Conservation (phyloP, 257 asterid species). For the Nicotiana otophora region DNA sequence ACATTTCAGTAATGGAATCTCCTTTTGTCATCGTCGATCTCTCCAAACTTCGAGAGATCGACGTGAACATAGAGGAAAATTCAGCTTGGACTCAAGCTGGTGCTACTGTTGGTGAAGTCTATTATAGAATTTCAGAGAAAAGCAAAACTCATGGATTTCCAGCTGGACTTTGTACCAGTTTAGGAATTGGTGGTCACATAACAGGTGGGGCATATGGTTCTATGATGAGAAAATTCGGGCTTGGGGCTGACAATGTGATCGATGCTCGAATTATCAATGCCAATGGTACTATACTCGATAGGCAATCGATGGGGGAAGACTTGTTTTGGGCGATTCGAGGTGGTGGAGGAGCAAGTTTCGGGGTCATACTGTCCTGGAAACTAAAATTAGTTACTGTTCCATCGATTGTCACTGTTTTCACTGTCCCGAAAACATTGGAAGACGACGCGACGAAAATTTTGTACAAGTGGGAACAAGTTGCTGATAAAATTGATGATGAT, state of each 20-base stretch:
- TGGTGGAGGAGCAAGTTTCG: slow-evolving; percentile 10
- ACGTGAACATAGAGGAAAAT: not conserved
- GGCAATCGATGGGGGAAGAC: slow-evolving; percentile 7
- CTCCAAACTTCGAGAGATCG: not conserved
- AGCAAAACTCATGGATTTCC: slow-evolving; percentile 3
- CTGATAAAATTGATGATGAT: not conserved
- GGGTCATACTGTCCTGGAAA: slow-evolving; percentile 11
- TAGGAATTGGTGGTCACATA: slow-evolving; percentile 7
- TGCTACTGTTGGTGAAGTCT: slow-evolving; percentile 9
- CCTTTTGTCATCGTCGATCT: not conserved
- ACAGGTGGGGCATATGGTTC: slow-evolving; percentile 6
- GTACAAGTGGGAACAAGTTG: slow-evolving; percentile 6
- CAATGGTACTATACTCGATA: not conserved
- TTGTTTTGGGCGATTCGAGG: slow-evolving; percentile 9
- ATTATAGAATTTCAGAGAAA: slow-evolving; percentile 8
- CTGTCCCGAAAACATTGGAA: not conserved
- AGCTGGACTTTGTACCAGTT: not conserved
- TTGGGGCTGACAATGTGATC: not conserved
- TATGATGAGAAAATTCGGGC: slow-evolving; percentile 4
- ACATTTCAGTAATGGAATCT: not conserved
- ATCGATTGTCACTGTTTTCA: not conserved
- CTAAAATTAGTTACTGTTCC: not conserved
- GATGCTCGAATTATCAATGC: not conserved
- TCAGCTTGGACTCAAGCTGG: slow-evolving; percentile 2
- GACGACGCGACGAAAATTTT: not conserved